Evolutionary conservation across 257 asterid species (phyloP), one percentile per base, ranked within the genome.

Genomic region (Solanum virginianum): DNA sequence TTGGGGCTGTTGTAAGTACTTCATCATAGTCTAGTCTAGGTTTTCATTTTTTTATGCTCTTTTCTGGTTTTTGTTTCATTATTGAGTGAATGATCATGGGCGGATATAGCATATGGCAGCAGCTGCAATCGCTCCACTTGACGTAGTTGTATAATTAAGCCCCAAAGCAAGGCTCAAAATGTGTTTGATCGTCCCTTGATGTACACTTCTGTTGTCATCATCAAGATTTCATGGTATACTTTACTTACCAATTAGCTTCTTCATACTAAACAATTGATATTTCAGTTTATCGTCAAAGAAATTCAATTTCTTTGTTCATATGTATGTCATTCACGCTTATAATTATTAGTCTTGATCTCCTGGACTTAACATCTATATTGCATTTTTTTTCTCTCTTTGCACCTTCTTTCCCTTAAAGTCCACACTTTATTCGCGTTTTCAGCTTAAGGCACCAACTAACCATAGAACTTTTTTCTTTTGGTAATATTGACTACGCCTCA

Each of bases 1-100:
- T 89, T 75, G 94, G 98, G 82, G 92, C 94, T 88, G 98, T 95
- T 88, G 99, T 96, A 88, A 93, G 98, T 68, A 16, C 29, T 59
- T 70, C 20, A 47, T 47, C 18, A 20, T 32, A 10, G 15, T 81
- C 41, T 60, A 10, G 16, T 14, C 36, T 83, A 53, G 54, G 62
- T 20, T 26, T 26, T 12, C 47, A 16, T 32, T 32, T 32, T 32
- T 66, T 26, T 36, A 24, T 29, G 20, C 24, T 2, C 9, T 20
- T 83, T 83, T 82, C 60, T 47, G 26, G 79, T 43, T 63, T 14
- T 32, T 45, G 81, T n/a, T 45, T 74, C 59, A 47, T 70, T 22
- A 75, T 51, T 83, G 32, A 22, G 65, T 0, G 32, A 62, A 0
- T 41, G 79, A 51, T 82, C 75, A 62, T 51, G 43, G 57, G 79